Evolutionary conservation across 2,329 filamentous ascomycete species (phyloP).

Genomic region (Aureobasidium pullulans): DNA sequence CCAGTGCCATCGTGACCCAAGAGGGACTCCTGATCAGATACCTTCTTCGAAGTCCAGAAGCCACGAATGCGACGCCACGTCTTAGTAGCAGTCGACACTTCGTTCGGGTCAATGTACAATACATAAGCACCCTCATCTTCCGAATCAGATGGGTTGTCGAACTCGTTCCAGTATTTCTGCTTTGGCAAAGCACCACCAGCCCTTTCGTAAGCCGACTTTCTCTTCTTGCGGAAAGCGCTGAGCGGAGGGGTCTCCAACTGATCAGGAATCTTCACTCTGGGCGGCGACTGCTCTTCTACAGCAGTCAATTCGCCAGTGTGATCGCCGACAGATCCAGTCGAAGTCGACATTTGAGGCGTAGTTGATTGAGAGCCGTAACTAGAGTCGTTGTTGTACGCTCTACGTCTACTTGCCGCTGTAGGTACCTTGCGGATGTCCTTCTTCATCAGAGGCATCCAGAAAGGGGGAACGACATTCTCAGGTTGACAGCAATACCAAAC

Average conservation of each 20-base stretch:
- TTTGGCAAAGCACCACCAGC: constrained; percentile 22
- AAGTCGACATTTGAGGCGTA: constrained; percentile 30
- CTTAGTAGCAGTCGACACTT: constrained; percentile 51
- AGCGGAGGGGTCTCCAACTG: constrained; percentile 33
- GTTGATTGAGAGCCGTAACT: constrained; percentile 20
- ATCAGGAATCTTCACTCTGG: constrained; percentile 26
- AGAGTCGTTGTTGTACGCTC: constrained; percentile 17
- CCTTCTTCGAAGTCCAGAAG: constrained; percentile 18
- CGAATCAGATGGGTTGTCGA: constrained; percentile 69
- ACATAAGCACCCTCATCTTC: constrained; percentile 55
- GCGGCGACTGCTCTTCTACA: constrained; percentile 19
- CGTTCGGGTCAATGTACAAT: constrained; percentile 68
- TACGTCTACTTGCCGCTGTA: constrained; percentile 26
- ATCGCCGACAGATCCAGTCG: constrained; percentile 30
- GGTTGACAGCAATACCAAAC: constrained; percentile 43
- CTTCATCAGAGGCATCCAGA: constrained; percentile 41
- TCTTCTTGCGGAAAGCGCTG: constrained; percentile 38
- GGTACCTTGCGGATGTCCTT: constrained; percentile 49
- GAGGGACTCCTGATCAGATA: constrained; percentile 21
- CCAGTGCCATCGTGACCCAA: constrained; percentile 15
- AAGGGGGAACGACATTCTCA: constrained; percentile 37
- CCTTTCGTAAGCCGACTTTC: constrained; percentile 24
- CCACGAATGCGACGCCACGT: constrained; percentile 1
- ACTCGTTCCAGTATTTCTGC: constrained; percentile 72
- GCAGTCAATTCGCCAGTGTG: constrained; percentile 19